phyloP scores from a whole-genome alignment of 768 basidiomycete species.

The Suillus clintonianus region DNA sequence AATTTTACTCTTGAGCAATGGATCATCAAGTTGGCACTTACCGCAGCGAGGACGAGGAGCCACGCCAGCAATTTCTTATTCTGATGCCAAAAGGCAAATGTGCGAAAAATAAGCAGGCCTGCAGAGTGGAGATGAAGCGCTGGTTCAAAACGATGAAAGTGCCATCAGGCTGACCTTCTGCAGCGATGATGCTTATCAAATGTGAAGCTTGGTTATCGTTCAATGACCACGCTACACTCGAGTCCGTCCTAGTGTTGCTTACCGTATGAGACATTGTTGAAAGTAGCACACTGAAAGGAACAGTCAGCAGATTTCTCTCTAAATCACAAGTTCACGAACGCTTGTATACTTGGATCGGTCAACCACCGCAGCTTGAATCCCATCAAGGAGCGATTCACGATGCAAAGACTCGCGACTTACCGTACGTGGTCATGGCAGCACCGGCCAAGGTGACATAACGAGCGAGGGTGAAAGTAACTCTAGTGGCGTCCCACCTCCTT shows the following conservation, averaged over 20 bases:
- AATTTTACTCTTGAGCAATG: not conserved
- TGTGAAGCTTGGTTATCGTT: not conserved
- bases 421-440: slow-evolving; percentile 1
- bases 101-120: slow-evolving; percentile 5
- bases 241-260: not conserved
- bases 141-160: not conserved
- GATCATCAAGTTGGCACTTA: not conserved
- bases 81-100: not conserved
- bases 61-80: not conserved
- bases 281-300: not conserved
- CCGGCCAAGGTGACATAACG: slow-evolving; percentile 3
- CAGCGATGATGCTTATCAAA: slow-evolving; percentile 3
- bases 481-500: not conserved
- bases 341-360: not conserved
- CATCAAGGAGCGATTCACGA: too few relatives aligned
- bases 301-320: not conserved
- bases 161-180: not conserved
- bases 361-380: too few relatives aligned
- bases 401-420: not conserved
- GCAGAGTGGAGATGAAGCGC: not conserved
- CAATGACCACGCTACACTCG: not conserved
- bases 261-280: not conserved
- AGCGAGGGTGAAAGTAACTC: not conserved
- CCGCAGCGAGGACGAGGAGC: not conserved
- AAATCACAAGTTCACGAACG: not conserved